Evolutionary conservation across 2,329 filamentous ascomycete genomes (phyloP), one percentile per base, ranked within the genome.

Genomic region (Lasiodiplodia theobromae): DNA sequence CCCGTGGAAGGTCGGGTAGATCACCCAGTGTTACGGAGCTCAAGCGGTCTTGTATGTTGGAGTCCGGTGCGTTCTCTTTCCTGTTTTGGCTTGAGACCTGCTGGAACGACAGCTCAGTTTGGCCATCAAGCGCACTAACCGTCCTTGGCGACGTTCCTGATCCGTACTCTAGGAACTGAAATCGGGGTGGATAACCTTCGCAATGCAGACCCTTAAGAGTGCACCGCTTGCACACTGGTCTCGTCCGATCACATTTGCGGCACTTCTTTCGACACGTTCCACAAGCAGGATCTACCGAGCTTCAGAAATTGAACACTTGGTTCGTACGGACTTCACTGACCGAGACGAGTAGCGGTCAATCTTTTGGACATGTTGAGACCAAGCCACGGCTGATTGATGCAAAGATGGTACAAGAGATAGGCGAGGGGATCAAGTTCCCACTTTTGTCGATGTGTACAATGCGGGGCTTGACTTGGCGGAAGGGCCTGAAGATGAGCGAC

Each of bases 201-300:
- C 71, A 72, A 3, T 64, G 66, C 12, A 72, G 51, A 12, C 71
- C 71, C 40, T 71, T 69, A 5, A 63, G 40, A 2, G 56, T 44
- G 37, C 71, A 72, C 52, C 71, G 52, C 31, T 63, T 64, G 60
- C 71, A 72, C n/a, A 63, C 34, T 25, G 71, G 71, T 31, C 69
- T 68, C 18, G 63, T 65, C 31, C 71, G 56, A 51, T 72, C 71
- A 65, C 71, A 72, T 52, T 68, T 70, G 0, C 71, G 67, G 54
- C 68, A 71, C 37, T 71, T 72, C 23, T 68, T 69, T 3, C 71
- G 68, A 54, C 71, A 72, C 12, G 71, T 72, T 18, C 70, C 71
- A 44, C 71, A 72, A 7, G 68, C 71, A 2, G 71, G 71, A 49
- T 72, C 71, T 71, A 34, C 10, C 4, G 34, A 31, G n/a, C 6